phyloP scores from a whole-genome alignment of 352 stramenopile genomes.

The Elongisporangium anandrum region DNA sequence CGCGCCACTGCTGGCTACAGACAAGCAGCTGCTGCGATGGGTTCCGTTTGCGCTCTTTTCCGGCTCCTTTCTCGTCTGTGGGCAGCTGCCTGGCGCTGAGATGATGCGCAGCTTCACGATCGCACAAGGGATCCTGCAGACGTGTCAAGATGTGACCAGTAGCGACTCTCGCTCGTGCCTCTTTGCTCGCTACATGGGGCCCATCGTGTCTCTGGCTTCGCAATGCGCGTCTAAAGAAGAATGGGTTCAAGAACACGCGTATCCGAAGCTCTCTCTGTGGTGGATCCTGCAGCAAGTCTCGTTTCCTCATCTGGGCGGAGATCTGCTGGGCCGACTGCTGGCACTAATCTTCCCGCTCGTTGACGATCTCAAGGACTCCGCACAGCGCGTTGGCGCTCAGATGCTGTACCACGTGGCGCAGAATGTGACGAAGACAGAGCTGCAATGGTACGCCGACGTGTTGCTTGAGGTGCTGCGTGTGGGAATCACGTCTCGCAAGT shows the following conservation, averaged over 20 bases:
- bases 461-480: slow-evolving; percentile 68
- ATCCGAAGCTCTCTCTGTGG: slow-evolving; percentile 55
- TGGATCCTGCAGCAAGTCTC: slow-evolving; percentile 47
- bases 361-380: slow-evolving; percentile 61
- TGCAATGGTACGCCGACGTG: slow-evolving; percentile 79
- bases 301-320: slow-evolving; percentile 57
- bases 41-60: slow-evolving; percentile 29
- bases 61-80: slow-evolving; percentile 28
- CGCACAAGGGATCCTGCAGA: slow-evolving; percentile 16
- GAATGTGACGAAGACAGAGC: slow-evolving; percentile 63
- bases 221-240: slow-evolving; percentile 60
- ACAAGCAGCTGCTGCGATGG: slow-evolving; percentile 25
- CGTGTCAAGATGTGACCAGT: slow-evolving; percentile 13
- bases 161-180: slow-evolving; percentile 8
- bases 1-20: not conserved
- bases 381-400: slow-evolving; percentile 51
- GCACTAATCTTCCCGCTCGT: slow-evolving; percentile 77
- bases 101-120: slow-evolving; percentile 17
- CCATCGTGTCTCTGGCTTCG: slow-evolving; percentile 38
- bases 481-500: slow-evolving; percentile 56
- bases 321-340: slow-evolving; percentile 67
- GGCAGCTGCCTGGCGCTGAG: slow-evolving; percentile 16
- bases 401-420: slow-evolving; percentile 60
- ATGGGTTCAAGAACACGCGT: slow-evolving; percentile 41
- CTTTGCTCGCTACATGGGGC: slow-evolving; percentile 25